phyloP scores from a whole-genome alignment of 768 basidiomycete genomes.

The Pleurotus sapidus region DNA sequence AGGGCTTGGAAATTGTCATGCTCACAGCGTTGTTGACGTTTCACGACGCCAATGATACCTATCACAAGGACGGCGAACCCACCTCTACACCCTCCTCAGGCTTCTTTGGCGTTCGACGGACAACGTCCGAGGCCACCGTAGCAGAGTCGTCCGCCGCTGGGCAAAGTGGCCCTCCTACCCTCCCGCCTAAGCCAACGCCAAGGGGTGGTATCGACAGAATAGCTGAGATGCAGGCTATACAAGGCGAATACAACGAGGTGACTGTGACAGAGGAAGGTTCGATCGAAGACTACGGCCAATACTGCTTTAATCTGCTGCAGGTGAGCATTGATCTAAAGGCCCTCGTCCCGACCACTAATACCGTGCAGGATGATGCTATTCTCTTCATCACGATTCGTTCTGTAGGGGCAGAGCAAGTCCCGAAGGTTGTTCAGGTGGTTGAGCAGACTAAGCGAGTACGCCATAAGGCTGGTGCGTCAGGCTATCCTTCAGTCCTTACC shows the following conservation, averaged over 20 bases:
- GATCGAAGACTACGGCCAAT: conserved; percentile 64
- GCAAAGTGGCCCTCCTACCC: conserved; percentile 33
- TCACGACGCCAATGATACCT: conserved; percentile 62
- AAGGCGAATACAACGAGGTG: conserved; percentile 76
- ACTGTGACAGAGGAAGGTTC: conserved; percentile 63
- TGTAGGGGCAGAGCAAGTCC: conserved; percentile 57
- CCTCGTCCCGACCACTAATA: conserved; percentile 1
- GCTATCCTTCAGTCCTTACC: neutral
- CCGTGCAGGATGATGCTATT: conserved; percentile 70
- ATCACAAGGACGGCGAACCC: conserved; percentile 28
- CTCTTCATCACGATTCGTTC: conserved; percentile 75
- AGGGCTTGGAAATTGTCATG: conserved; percentile 82
- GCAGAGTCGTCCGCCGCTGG: conserved; percentile 13
- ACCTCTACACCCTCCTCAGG: neutral
- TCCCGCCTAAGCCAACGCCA: conserved; percentile 60
- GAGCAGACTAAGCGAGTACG: conserved; percentile 77
- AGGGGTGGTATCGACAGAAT: conserved; percentile 69
- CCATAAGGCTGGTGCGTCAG: conserved; percentile 61
- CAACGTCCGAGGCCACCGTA: conserved; percentile 5
- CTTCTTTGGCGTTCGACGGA: conserved; percentile 1
- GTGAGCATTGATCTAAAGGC: conserved; percentile 29
- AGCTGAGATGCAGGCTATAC: conserved; percentile 63
- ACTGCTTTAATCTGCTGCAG: conserved; percentile 61
- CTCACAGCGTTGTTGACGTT: conserved; percentile 76
- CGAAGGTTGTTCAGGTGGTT: conserved; percentile 78